Base-by-base conservation (phyloP, 805 yeast species). In the Saccharomycopsis fermentans region DNA sequence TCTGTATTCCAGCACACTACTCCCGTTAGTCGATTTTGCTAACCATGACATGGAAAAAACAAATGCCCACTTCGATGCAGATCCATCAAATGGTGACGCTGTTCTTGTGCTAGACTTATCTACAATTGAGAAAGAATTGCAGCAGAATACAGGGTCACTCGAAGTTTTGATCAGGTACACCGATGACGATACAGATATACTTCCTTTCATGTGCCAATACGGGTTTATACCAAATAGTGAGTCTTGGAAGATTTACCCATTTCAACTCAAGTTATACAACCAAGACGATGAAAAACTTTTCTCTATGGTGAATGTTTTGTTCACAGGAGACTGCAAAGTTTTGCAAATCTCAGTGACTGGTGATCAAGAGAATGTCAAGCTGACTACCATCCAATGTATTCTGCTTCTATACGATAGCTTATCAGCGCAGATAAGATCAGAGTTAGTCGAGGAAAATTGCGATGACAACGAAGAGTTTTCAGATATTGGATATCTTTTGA, bases 11-110 rank as follows among this genome's bases (percentile, higher is more conserved):
- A 43, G 27, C 9, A 48, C 35, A 3, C 47, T 55, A 37, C 48
- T 55, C n/a, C 58, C 58, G 4, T 47, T 55, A 9, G 34, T 55
- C 16, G 58, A 55, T 48, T 55, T 55, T 55, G 58, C 54, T n/a
- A 48, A 55, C 19, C 58, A 55, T 36, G 47, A 47, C 24, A 17
- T 43, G 37, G 39, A 16, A 21, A 48, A 26, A 29, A 16, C 27
- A n/a, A 55, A 55, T 19, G n/a, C 52, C 3, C 51, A 55, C 50
- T 55, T 55, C 29, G 58, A 55, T 55, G 32, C 51, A 24, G 58
- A 55, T 35, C 52, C 54, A 6, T 19, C 27, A 21, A 55, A 12
- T 37, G 39, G 39, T 5, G 58, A 55, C 19, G 51, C 37, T 17
- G 51, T 55, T 24, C 51, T 55, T 19, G 27, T 35, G 11, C 43